A percentile compares a stretch with the other conserved stretches of the same genome.
phyloP scores from a whole-genome alignment of 805 yeast genomes.

The Pichia ethanolica region DNA sequence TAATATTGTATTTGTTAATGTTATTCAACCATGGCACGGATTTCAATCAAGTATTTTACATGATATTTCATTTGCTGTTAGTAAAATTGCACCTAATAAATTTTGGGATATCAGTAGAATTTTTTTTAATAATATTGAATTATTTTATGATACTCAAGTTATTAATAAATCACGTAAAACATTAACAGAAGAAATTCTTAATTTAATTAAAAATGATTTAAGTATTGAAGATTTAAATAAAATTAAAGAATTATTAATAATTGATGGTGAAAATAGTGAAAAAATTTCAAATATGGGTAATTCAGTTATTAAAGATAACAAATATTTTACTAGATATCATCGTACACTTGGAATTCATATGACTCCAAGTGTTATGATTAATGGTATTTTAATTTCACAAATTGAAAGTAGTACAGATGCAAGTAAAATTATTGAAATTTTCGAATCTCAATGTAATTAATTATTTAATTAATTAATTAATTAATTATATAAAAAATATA shows the following conservation, averaged over 20 bases:
- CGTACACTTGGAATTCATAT: constrained; percentile 77
- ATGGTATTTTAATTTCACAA: constrained; percentile 53
- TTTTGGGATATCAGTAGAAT: constrained; percentile 53
- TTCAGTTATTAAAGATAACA: constrained; percentile 51
- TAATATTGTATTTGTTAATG: constrained; percentile 60
- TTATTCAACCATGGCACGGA: constrained; percentile 90
- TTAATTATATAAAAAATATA: constrained; percentile 35
- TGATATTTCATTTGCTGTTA: constrained; percentile 67
- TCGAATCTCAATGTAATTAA: constrained; percentile 21
- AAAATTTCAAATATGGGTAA: constrained; percentile 50
- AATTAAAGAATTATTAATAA: constrained; percentile 20
- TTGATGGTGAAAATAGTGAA: constrained; percentile 21
- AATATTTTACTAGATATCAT: constrained; percentile 63
- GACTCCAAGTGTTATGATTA: constrained; percentile 71
- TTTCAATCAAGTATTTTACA: constrained; percentile 51
- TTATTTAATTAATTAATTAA: constrained; percentile 7
- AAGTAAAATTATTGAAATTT: constrained; percentile 35
- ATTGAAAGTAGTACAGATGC: constrained; percentile 57
- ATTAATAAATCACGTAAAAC: constrained; percentile 47
- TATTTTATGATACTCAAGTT: constrained; percentile 57
- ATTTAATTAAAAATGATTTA: constrained; percentile 31
- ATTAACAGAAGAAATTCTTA: constrained; percentile 45
- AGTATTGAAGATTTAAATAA: constrained; percentile 19
- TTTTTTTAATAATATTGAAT: constrained; percentile 46
- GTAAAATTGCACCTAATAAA: constrained; percentile 42